Evolutionary conservation across 805 yeast genomes (phyloP).

Genomic region (Wickerhamomyces silvicola): DNA sequence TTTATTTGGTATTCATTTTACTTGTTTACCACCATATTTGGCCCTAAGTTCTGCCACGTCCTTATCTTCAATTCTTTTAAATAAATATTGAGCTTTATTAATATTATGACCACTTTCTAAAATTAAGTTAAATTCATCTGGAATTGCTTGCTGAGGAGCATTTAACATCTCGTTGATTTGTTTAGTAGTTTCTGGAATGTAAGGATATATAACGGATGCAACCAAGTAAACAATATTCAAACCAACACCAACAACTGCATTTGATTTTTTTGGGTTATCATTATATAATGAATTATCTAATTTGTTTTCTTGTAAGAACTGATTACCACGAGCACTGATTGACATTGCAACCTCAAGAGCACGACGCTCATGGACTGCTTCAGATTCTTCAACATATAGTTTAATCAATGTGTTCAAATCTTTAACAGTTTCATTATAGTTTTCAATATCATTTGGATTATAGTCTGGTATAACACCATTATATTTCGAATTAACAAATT

Average conservation of each 20-base stretch:
- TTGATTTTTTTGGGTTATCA: slow-evolving; percentile 71
- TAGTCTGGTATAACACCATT: slow-evolving; percentile 81
- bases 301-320: slow-evolving; percentile 92
- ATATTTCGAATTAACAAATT: slow-evolving; percentile 85
- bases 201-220: slow-evolving; percentile 79
- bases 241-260: slow-evolving; percentile 89
- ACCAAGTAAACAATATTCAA: slow-evolving; percentile 81
- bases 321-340: slow-evolving; percentile 88
- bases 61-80: slow-evolving; percentile 86
- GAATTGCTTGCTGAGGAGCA: slow-evolving; percentile 73
- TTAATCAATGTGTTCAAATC: slow-evolving; percentile 61
- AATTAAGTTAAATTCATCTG: slow-evolving; percentile 64
- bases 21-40: slow-evolving; percentile 77
- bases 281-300: slow-evolving; percentile 81
- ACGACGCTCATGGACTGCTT: slow-evolving; percentile 70
- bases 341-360: slow-evolving; percentile 92
- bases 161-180: slow-evolving; percentile 74
- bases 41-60: slow-evolving; percentile 83
- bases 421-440: slow-evolving; percentile 35
- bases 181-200: slow-evolving; percentile 76
- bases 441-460: slow-evolving; percentile 40
- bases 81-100: slow-evolving; percentile 86
- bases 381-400: slow-evolving; percentile 67
- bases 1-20: slow-evolving; percentile 2
- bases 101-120: slow-evolving; percentile 79